These are phyloP conservation scores for Monilinia polystroma DNA, from an alignment of 2,329 filamentous ascomycete species.

Conservation along the genomic window DNA sequence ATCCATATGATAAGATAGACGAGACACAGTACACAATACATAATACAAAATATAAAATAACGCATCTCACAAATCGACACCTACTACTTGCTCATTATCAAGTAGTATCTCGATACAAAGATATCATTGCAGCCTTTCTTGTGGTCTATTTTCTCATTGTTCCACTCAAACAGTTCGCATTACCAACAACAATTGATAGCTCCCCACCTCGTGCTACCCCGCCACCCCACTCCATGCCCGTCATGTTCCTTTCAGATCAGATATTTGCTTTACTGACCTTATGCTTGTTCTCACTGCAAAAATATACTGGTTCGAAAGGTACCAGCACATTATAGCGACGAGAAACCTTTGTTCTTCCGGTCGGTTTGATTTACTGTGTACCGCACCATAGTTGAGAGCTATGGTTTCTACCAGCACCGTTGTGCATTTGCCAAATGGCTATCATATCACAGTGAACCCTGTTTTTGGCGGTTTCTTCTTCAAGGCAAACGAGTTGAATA, in stretches of 20 bases:
- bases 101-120: too few relatives aligned
- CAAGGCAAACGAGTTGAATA: conserved; percentile 74
- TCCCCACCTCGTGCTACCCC: background rate
- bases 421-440: conserved; percentile 82
- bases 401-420: conserved; percentile 40
- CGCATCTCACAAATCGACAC: too few relatives aligned
- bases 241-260: background rate
- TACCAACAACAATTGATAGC: conserved; percentile 2
- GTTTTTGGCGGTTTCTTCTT: conserved; percentile 93
- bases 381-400: conserved; percentile 4
- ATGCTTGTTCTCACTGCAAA: background rate
- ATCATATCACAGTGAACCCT: conserved; percentile 74
- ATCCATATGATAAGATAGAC: too few relatives aligned
- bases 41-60: too few relatives aligned
- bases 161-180: conserved; percentile 8
- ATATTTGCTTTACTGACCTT: background rate
- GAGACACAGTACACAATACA: too few relatives aligned
- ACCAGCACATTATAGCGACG: background rate
- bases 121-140: background rate
- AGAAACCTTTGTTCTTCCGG: background rate
- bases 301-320: background rate
- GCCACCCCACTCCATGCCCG: background rate
- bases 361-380: background rate
- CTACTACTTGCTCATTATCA: too few relatives aligned
- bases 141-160: background rate